Conservation (phyloP, 306 rosid genomes). For the Quercus gilva region DNA sequence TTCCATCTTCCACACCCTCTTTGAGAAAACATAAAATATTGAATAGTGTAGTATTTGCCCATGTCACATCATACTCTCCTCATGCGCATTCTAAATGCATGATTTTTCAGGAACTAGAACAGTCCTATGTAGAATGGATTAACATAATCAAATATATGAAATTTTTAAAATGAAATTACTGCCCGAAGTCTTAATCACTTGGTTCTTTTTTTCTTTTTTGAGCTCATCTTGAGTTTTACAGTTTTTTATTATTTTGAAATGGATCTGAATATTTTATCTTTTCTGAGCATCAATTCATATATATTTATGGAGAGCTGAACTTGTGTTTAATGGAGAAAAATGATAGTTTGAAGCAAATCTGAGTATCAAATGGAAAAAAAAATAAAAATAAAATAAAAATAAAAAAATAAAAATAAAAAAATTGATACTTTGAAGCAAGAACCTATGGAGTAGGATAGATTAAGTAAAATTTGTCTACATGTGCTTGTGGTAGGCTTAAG, state of each 20-base stretch:
- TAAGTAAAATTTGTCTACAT: too few species aligned
- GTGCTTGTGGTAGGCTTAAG: too few species aligned
- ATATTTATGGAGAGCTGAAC: too few species aligned
- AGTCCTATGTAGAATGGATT: neutral
- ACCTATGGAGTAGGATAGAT: too few species aligned
- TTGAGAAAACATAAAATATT: neutral
- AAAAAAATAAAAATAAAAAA: too few species aligned
- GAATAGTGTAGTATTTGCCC: neutral
- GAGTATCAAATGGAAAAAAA: too few species aligned
- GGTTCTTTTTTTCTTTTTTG: too few species aligned
- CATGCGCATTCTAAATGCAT: neutral
- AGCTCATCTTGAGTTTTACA: neutral
- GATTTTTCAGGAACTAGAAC: neutral
- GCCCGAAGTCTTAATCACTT: neutral
- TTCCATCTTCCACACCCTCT: neutral
- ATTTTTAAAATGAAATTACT: neutral
- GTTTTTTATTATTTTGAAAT: neutral
- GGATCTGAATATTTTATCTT: neutral
- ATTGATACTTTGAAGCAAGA: too few species aligned
- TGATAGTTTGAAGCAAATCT: too few species aligned
- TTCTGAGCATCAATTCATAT: neutral
- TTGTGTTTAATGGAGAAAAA: too few species aligned
- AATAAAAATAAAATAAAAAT: too few species aligned
- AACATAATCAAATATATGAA: neutral
- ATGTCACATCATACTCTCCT: neutral